phyloP scores from a whole-genome alignment of 768 basidiomycete species.

The Mycena sanguinolenta region DNA sequence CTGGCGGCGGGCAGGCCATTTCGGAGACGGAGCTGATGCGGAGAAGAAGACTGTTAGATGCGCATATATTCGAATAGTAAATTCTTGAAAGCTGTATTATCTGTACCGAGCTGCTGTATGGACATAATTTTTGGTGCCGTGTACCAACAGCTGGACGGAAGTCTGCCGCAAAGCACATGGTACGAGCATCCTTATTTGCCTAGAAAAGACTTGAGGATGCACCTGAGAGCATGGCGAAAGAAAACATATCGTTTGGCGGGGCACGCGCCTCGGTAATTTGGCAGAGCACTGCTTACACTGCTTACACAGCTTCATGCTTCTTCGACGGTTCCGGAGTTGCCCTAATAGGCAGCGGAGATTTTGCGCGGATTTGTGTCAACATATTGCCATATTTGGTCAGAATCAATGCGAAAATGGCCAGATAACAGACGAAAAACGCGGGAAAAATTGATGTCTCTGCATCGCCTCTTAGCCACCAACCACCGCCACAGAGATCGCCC shows the following conservation, averaged over 20 bases:
- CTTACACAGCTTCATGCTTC: conserved; percentile 25
- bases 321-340: background rate
- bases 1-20: conserved; percentile 73
- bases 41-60: conserved; percentile 81
- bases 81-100: conserved; percentile 4
- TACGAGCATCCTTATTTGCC: no score
- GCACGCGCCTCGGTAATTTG: conserved; percentile 1
- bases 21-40: conserved; percentile 85
- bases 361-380: background rate
- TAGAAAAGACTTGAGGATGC: no score
- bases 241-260: conserved; percentile 47
- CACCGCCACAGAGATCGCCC: conserved; percentile 36
- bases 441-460: background rate
- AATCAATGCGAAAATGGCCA: background rate
- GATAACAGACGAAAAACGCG: background rate
- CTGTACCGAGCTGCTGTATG: conserved; percentile 33
- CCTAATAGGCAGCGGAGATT: background rate
- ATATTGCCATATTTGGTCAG: background rate
- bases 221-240: no score
- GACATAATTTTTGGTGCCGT: background rate
- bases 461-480: conserved; percentile 15
- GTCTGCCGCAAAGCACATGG: no score
- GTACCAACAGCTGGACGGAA: no score
- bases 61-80: conserved; percentile 69
- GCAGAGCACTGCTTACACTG: conserved; percentile 14